Base-by-base conservation (phyloP, 2,329 filamentous ascomycete genomes). In the Pseudogymnoascus destructans region DNA sequence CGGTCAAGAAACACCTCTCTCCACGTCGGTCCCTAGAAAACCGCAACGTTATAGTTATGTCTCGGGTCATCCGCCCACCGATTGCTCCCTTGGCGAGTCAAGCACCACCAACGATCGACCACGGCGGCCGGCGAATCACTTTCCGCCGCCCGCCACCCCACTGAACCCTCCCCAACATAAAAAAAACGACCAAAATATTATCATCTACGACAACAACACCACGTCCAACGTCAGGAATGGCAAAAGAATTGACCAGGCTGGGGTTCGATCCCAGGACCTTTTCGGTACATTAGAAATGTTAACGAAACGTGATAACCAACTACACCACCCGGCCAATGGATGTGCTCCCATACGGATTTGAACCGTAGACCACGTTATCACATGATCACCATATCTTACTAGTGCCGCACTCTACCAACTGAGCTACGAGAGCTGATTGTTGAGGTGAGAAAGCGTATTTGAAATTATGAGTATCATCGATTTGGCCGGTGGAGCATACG, bases 361-460 rank as follows among this genome's bases (percentile, higher is more conserved):
- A 56, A 56, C 54, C 30, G 54, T 23, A 56, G 54, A 56, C 30
- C 54, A 23, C 54, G 54, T 30, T 30, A 56, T 36, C n/a, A n/a
- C n/a, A n/a, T n/a, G n/a, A n/a, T n/a, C n/a, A n/a, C n/a, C n/a
- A n/a, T n/a, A n/a, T n/a, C n/a, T n/a, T 56, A 56, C 30, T 56
- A 56, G 30, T 56, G 54, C 54, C 54, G 54, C 30, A 30, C 30
- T 56, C 54, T 56, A 56, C 54, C 54, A 56, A 56, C 54, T 56
- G 54, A 56, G 54, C 54, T 56, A 56, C 30, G 54, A 36, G 54
- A 36, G 54, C 54, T 25, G 21, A 56, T 36, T 56, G 46, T 52
- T 52, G 46, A 30, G 46, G 5, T 52, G 23, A 7, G 46, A 9
- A 30, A 1, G 46, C n/a, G 10, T 52, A 30, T 52, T 52, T 5